phyloP scores from a whole-genome alignment of 345 rosid genomes.

The Moringa oleifera region DNA sequence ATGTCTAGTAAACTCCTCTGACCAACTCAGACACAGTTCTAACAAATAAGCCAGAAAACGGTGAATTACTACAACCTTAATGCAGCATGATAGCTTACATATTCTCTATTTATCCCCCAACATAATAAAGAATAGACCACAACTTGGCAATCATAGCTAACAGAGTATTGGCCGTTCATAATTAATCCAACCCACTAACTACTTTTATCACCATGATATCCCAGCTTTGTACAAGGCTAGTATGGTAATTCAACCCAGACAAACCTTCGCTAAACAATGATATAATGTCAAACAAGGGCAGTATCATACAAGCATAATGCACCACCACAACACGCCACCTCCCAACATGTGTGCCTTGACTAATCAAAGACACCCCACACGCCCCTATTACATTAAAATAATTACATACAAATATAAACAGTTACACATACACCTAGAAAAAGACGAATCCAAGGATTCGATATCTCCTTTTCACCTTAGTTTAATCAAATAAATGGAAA shows the following conservation, averaged over 20 bases:
- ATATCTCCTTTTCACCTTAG: constrained; percentile 10
- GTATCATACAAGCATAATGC: not conserved
- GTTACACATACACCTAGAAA: not conserved
- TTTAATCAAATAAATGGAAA: constrained; percentile 1
- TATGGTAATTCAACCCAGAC: constrained; percentile 16
- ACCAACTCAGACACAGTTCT: too few species aligned
- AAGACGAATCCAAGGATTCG: constrained; percentile 17
- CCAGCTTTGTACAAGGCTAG: constrained; percentile 2
- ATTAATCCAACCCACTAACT: not conserved
- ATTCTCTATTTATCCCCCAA: not conserved
- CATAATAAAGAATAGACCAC: too few species aligned
- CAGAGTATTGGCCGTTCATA: not conserved
- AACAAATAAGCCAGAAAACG: too few species aligned
- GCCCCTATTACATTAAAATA: constrained; percentile 6
- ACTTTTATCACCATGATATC: not conserved
- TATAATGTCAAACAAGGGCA: constrained; percentile 4
- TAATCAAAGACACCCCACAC: constrained; percentile 18
- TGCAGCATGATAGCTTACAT: not conserved
- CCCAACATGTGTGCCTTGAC: constrained; percentile 13
- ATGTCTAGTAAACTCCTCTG: too few species aligned
- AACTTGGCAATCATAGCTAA: not conserved
- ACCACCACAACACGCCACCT: constrained; percentile 20
- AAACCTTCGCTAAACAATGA: constrained; percentile 8
- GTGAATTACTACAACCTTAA: not conserved
- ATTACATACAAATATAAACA: not conserved